These are phyloP conservation scores for Aspergillus persii DNA, from an alignment of 2,329 filamentous ascomycete species.

Conservation along the genomic window DNA sequence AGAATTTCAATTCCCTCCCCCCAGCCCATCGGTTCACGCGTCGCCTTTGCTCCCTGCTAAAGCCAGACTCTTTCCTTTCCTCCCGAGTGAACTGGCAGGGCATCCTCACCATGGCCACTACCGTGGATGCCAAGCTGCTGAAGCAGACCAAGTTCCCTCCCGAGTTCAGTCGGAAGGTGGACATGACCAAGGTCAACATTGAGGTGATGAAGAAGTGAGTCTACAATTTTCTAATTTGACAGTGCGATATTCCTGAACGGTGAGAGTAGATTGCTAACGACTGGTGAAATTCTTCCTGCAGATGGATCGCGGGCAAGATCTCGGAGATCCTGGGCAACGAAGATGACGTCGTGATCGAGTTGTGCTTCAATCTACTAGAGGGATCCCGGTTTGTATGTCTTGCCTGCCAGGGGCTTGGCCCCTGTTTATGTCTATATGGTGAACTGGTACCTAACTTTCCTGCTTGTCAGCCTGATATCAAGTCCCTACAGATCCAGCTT, in stretches of 20 bases:
- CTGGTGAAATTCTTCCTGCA: conserved; percentile 39
- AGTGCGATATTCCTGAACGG: not conserved
- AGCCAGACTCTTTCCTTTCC: not conserved
- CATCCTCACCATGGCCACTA: conserved; percentile 64
- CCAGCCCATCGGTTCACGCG: conserved; percentile 10
- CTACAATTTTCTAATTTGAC: not conserved
- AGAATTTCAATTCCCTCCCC: not conserved
- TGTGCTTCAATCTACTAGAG: conserved; percentile 70
- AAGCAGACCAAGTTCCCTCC: conserved; percentile 90
- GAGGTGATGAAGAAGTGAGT: conserved; percentile 95
- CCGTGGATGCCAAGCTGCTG: conserved; percentile 83
- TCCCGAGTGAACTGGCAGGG: conserved; percentile 35
- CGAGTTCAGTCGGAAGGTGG: conserved; percentile 92
- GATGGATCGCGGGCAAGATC: conserved; percentile 91
- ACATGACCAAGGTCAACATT: conserved; percentile 95
- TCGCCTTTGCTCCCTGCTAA: not conserved
- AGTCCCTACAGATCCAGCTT: conserved; percentile 88
- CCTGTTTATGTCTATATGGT: not conserved
- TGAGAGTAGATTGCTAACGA: conserved; percentile 6
- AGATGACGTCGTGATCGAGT: conserved; percentile 92
- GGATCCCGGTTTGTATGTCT: conserved; percentile 69
- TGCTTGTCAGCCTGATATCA: conserved; percentile 78
- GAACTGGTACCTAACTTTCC: conserved; percentile 17
- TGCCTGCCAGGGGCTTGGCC: not conserved
- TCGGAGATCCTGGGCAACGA: conserved; percentile 86